Percentiles rank a stretch among this genome's conserved stretches.
These are phyloP conservation scores for Saraca asoca DNA, from an alignment of 331 rosid genomes.

Conservation along the genomic window DNA sequence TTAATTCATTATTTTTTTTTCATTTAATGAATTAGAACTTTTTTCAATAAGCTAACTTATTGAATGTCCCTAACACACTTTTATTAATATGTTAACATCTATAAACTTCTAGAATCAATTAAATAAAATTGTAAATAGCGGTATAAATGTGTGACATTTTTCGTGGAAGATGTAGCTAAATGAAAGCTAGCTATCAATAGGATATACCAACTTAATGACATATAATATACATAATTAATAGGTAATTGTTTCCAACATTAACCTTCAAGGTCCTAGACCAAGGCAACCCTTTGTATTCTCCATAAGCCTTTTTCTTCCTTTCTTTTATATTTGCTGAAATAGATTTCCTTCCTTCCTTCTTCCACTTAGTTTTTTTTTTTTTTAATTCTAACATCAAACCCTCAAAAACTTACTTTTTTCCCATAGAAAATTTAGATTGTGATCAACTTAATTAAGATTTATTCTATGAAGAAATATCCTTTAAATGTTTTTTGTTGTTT, in stretches of 20 bases:
- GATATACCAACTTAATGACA: slow-evolving; percentile 30
- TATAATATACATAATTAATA: slow-evolving; percentile 25
- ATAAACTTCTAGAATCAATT: not conserved
- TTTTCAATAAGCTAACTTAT: no score
- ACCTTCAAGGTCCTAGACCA: slow-evolving; percentile 53
- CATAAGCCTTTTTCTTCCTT: slow-evolving; percentile 44
- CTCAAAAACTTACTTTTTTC: slow-evolving; percentile 20
- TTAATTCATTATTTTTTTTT: no score
- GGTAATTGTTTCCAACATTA: slow-evolving; percentile 26
- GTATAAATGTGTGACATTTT: slow-evolving; percentile 39
- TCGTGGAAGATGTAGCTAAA: slow-evolving; percentile 42
- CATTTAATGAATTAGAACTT: no score
- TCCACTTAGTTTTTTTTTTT: slow-evolving; percentile 15
- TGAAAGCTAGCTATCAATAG: slow-evolving; percentile 47
- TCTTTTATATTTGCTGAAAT: slow-evolving; percentile 48
- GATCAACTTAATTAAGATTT: slow-evolving; percentile 1
- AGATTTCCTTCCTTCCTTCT: slow-evolving; percentile 39
- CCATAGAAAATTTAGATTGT: slow-evolving; percentile 25
- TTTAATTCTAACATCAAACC: slow-evolving; percentile 12
- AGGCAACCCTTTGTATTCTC: slow-evolving; percentile 64
- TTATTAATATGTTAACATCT: not conserved
- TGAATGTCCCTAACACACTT: no score
- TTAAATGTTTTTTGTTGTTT: slow-evolving; percentile 47
- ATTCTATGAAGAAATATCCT: slow-evolving; percentile 29
- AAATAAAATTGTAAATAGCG: slow-evolving; percentile 25